phyloP scores from a whole-genome alignment of 2,329 filamentous ascomycete species.

The Hymenoscyphus albidus region DNA sequence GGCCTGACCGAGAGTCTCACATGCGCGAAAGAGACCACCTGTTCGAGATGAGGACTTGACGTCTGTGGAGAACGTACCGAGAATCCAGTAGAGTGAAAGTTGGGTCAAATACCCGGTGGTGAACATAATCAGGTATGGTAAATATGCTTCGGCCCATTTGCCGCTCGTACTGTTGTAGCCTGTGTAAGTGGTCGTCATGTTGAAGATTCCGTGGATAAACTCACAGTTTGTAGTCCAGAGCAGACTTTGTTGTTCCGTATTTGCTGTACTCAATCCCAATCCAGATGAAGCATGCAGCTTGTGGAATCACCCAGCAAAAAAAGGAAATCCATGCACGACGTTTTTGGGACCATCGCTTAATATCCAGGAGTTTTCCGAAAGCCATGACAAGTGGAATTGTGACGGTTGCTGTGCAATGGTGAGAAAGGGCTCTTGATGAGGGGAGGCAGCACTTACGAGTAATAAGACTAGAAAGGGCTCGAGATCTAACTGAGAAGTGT shows the following conservation, averaged over 20 bases:
- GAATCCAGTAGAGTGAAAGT: conserved; percentile 37
- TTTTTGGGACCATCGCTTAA: conserved; percentile 31
- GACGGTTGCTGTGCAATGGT: conserved; percentile 7
- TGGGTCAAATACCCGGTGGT: conserved; percentile 21
- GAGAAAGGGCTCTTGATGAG: neutral
- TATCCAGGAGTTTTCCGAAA: conserved; percentile 28
- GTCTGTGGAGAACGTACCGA: conserved; percentile 37
- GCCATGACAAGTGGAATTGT: conserved; percentile 19
- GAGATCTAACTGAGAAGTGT: conserved; percentile 66
- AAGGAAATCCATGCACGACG: conserved; percentile 33
- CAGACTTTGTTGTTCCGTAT: conserved; percentile 14
- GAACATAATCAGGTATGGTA: conserved; percentile 22
- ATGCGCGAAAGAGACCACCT: conserved; percentile 45
- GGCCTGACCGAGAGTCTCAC: conserved; percentile 41
- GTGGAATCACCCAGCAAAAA: conserved; percentile 31
- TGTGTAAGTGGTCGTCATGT: neutral
- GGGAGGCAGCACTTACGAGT: conserved; percentile 24
- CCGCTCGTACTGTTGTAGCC: neutral
- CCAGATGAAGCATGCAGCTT: conserved; percentile 35
- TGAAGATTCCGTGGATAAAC: neutral
- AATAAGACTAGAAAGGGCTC: conserved; percentile 49
- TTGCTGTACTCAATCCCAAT: conserved; percentile 26
- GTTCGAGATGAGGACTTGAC: conserved; percentile 40
- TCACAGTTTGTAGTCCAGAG: conserved; percentile 18
- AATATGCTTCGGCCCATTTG: conserved; percentile 21